A percentile compares a stretch with the other conserved stretches of the same genome.
Conservation (phyloP, 176 grass and related monocot genomes). For the Hsuehochloa calcarea region DNA sequence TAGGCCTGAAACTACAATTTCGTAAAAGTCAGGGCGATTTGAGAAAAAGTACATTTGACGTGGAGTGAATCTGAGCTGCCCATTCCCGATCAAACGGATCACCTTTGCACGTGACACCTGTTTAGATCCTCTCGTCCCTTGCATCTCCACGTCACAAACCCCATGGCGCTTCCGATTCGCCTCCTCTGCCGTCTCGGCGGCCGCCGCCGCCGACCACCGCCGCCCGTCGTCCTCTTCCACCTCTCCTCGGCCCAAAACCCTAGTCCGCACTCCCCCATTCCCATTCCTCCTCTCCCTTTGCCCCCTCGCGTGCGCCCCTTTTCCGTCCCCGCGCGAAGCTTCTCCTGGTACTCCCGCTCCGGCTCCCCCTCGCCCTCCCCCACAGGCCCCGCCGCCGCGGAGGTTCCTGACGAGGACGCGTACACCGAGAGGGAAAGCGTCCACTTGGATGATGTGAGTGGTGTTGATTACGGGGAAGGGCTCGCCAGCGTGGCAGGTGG, state of each 20-base stretch:
- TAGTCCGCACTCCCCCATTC: too few species aligned
- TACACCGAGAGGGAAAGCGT: not conserved
- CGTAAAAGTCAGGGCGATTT: not conserved
- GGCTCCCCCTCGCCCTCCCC: not conserved
- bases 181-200: conserved; percentile 41
- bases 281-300: not conserved
- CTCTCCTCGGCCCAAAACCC: not conserved
- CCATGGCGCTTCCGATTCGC: conserved; percentile 42
- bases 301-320: conserved; percentile 22
- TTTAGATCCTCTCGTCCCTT: not conserved
- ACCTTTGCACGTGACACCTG: not conserved
- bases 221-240: conserved; percentile 8
- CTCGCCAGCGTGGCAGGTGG: conserved; percentile 10
- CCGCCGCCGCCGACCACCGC: conserved; percentile 22
- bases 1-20: not conserved
- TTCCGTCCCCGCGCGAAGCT: conserved; percentile 37
- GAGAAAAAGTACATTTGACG: not conserved
- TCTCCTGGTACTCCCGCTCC: conserved; percentile 65
- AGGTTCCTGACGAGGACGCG: not conserved
- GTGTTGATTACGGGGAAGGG: conserved; percentile 15
- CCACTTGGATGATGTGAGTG: not conserved
- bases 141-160: not conserved
- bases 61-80: conserved; percentile 4
- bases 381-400: not conserved
- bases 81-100: not conserved